Base-by-base conservation (phyloP, 2,329 filamentous ascomycete species). In the Botrytis paeoniae region DNA sequence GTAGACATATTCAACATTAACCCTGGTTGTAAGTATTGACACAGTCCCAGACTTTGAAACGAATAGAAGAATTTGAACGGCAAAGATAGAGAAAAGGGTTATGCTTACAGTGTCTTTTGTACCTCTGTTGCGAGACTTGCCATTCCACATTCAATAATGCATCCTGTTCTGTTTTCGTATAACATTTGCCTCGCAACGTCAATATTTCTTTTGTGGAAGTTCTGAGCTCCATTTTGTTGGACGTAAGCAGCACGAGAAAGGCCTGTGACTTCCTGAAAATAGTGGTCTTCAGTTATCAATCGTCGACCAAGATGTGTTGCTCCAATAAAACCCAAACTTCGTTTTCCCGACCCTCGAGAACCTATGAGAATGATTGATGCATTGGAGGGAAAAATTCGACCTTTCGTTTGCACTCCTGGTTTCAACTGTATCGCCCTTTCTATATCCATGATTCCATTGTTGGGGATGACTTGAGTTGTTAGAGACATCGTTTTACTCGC, bases 361-460 rank as follows among this genome's bases (percentile, higher is more conserved):
- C 92, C 92, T 35, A 92, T 87, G 29, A 95, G 84, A 10, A 94
- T 87, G 72, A 95, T 89, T 1, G 92, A 93, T 2, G 91, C 89
- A 83, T 92, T 86, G 16, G 73, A 71, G 43, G 73, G 73, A 69
- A 81, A 81, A 37, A 77, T 71, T 73, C 79, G 73, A 32, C 75
- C 72, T 70, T 76, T 76, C 20, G 70, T 74, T 48, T 70, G 76
- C 1, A 76, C 74, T n/a, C 69, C 70, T 41, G 75, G 76, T 39
- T 78, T 75, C 45, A 79, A 57, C 43, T 71, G 76, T 70, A 76
- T 37, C 48, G 73, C 62, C n/a, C 70, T 75, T 32, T 75, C 73
- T 48, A 74, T 25, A 7, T 72, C 73, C 57, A 74, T 29, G 7
- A 69, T 64, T 41, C 66, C 65, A 62, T 75, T 72, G 43, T 77